These are phyloP conservation scores for Rhexocercosporidium sp. DNA, from an alignment of 2,329 filamentous ascomycete species.

Conservation along the genomic window DNA sequence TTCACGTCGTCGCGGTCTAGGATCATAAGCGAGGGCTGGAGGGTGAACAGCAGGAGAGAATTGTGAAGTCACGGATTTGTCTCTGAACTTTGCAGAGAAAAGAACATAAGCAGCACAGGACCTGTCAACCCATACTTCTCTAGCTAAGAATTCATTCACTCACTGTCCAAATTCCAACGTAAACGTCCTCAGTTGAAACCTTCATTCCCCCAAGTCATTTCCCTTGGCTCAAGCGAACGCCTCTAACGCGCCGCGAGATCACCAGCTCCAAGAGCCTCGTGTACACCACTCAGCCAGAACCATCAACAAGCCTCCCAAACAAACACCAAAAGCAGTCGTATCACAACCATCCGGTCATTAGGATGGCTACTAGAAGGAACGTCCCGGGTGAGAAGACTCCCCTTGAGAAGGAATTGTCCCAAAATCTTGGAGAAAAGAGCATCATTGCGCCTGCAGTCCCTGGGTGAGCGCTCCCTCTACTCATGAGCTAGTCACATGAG, in stretches of 20 bases:
- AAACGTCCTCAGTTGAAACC: background rate
- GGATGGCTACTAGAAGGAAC: slow-evolving; percentile 74
- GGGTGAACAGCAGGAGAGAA: background rate
- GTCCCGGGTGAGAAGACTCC: slow-evolving; percentile 69
- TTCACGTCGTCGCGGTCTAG: slow-evolving; percentile 15
- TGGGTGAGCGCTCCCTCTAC: slow-evolving; percentile 58
- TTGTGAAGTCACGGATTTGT: background rate
- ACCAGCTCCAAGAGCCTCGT: slow-evolving; percentile 15
- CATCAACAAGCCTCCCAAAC: background rate
- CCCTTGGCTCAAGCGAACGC: background rate
- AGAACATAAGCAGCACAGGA: background rate
- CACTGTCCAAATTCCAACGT: background rate
- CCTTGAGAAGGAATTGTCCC: slow-evolving; percentile 58
- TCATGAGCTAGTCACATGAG: slow-evolving; percentile 27
- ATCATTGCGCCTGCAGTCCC: slow-evolving; percentile 85
- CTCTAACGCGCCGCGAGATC: slow-evolving; percentile 14
- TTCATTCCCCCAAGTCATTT: slow-evolving; percentile 9
- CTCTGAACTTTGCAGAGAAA: background rate
- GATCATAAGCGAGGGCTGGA: slow-evolving; percentile 8
- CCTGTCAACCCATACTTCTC: background rate
- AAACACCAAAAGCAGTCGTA: background rate
- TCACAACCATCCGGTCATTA: slow-evolving; percentile 33
- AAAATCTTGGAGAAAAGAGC: slow-evolving; percentile 60
- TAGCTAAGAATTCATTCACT: background rate
- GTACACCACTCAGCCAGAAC: slow-evolving; percentile 6